Percentiles rank a stretch among this genome's conserved stretches.
Conservation (phyloP, 2,329 filamentous ascomycete genomes). For the Diaporthe sp. region DNA sequence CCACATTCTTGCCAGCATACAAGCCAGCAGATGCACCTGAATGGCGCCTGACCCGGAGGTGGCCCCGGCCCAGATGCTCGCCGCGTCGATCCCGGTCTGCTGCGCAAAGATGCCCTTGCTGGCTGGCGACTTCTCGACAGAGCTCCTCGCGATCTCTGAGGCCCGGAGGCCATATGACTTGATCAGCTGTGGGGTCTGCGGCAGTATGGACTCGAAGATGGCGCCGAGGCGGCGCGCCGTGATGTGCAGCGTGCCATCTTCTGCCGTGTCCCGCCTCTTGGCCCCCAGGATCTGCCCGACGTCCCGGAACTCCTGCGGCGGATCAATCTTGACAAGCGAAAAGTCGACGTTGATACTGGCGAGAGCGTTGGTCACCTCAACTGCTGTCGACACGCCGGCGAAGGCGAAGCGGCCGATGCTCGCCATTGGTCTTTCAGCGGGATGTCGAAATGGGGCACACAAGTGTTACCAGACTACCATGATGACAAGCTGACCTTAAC, state of each 20-base stretch:
- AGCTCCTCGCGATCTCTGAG: constrained; percentile 48
- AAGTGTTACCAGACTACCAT: not conserved
- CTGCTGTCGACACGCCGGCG: not conserved
- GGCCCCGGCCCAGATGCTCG: constrained; percentile 33
- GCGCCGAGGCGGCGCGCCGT: constrained; percentile 56
- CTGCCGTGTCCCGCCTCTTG: constrained; percentile 48
- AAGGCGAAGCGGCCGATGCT: not conserved
- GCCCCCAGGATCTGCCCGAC: constrained; percentile 50
- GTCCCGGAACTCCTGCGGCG: constrained; percentile 45
- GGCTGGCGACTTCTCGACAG: constrained; percentile 26
- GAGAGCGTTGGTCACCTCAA: not conserved
- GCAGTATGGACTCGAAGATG: constrained; percentile 53
- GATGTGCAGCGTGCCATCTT: constrained; percentile 52
- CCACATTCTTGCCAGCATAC: constrained; percentile 49
- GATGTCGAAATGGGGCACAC: not conserved
- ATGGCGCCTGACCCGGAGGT: constrained; percentile 49
- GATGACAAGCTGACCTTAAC: not conserved
- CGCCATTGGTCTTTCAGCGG: not conserved
- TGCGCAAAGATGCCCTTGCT: constrained; percentile 43
- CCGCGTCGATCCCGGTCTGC: constrained; percentile 48
- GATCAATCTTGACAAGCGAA: constrained; percentile 55
- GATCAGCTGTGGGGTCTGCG: constrained; percentile 50
- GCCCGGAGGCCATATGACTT: constrained; percentile 52
- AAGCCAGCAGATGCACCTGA: constrained; percentile 51
- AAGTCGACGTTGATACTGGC: constrained; percentile 58